Conservation (phyloP, 352 stramenopile species). For the Pythium plurisporium region DNA sequence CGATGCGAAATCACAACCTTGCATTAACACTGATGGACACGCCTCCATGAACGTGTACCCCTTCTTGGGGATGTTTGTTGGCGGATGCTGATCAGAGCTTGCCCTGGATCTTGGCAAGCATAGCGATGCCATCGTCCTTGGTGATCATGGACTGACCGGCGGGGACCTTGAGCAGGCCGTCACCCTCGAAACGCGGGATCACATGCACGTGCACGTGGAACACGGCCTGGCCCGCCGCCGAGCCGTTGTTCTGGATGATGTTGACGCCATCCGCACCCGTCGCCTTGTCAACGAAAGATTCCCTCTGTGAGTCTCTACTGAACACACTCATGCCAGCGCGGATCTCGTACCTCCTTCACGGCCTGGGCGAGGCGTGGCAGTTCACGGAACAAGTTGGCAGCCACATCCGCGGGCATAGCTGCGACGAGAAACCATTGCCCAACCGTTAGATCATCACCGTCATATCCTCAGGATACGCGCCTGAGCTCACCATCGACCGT, state of each 20-base stretch:
- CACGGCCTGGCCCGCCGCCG: conserved; percentile 56
- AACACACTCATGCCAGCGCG: too few species aligned
- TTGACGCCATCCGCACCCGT: conserved; percentile 68
- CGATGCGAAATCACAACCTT: too few species aligned
- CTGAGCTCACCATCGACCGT: conserved; percentile 41
- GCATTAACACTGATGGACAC: too few species aligned
- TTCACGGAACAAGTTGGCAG: conserved; percentile 66
- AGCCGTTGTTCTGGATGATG: conserved; percentile 82
- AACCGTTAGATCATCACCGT: too few species aligned
- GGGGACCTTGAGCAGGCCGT: conserved; percentile 56
- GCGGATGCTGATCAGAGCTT: conserved; percentile 42
- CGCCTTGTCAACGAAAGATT: conserved; percentile 21
- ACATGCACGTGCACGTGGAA: conserved; percentile 84
- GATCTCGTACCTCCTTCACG: conserved; percentile 61
- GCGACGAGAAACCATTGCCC: too few species aligned
- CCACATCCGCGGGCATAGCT: conserved; percentile 73
- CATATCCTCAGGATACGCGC: conserved; percentile 7
- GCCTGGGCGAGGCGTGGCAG: conserved; percentile 70
- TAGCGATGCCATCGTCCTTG: conserved; percentile 48
- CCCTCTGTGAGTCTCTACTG: too few species aligned
- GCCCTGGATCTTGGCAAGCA: conserved; percentile 74
- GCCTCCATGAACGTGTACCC: too few species aligned
- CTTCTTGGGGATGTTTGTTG: too few species aligned
- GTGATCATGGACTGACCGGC: conserved; percentile 51
- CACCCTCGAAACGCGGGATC: conserved; percentile 61